Evolutionary conservation across 2,329 filamentous ascomycete genomes (phyloP).

Genomic region (Lachnellula arida): DNA sequence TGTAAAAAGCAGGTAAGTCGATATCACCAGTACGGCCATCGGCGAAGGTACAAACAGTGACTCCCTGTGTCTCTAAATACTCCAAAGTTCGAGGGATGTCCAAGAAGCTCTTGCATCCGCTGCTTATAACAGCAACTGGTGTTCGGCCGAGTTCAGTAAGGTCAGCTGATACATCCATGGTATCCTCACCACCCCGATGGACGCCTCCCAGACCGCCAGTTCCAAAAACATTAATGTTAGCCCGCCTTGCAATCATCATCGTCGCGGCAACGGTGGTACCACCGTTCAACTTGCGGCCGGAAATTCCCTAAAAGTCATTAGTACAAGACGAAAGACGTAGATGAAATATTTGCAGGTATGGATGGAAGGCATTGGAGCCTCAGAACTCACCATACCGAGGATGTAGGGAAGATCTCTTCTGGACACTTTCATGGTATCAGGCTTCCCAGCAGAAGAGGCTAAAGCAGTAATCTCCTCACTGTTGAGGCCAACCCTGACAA

Average conservation of each 20-base stretch:
- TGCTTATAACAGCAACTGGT: constrained; percentile 80
- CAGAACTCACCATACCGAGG: constrained; percentile 61
- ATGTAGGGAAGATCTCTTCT: constrained; percentile 81
- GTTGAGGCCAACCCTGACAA: constrained; percentile 73
- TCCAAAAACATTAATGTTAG: constrained; percentile 88
- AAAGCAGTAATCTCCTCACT: constrained; percentile 70
- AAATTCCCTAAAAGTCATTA: constrained; percentile 46
- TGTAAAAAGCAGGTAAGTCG: constrained; percentile 92
- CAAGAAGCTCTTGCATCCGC: constrained; percentile 93
- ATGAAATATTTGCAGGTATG: too few relatives aligned
- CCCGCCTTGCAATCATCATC: constrained; percentile 81
- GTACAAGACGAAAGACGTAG: neutral
- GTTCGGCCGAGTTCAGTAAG: constrained; percentile 90
- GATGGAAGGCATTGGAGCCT: neutral
- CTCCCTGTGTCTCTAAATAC: constrained; percentile 65
- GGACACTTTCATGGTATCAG: constrained; percentile 74
- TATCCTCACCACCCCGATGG: constrained; percentile 79
- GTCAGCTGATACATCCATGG: constrained; percentile 93
- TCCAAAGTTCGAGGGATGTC: constrained; percentile 89
- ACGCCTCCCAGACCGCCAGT: constrained; percentile 94
- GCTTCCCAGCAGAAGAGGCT: constrained; percentile 57
- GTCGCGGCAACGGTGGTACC: constrained; percentile 93
- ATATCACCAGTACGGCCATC: constrained; percentile 69
- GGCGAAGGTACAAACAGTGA: constrained; percentile 82
- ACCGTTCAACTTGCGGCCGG: constrained; percentile 68